phyloP scores from a whole-genome alignment of 257 asterid species.

The Asclepias syriaca region DNA sequence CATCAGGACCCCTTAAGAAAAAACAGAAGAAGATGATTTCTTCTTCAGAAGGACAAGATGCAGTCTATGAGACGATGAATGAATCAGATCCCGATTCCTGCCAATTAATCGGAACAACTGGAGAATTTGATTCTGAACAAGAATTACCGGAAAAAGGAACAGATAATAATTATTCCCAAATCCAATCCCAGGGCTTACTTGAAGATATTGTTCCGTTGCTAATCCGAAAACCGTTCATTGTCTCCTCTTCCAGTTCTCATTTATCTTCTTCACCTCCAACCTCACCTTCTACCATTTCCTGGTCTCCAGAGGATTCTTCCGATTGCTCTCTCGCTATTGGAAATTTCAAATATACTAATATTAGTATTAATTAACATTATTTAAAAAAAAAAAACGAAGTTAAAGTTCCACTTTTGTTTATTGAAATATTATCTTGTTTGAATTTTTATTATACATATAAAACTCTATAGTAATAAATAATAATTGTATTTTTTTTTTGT shows the following conservation, averaged over 20 bases:
- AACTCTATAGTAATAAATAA: too few relatives aligned
- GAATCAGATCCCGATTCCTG: constrained; percentile 6
- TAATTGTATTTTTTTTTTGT: background rate
- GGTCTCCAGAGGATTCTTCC: constrained; percentile 37
- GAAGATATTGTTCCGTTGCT: constrained; percentile 82
- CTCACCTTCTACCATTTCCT: constrained; percentile 47
- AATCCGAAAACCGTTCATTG: constrained; percentile 48
- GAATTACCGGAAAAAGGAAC: background rate
- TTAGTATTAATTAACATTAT: background rate
- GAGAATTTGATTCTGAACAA: constrained; percentile 13
- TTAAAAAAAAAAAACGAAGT: background rate
- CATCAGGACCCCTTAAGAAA: constrained; percentile 43
- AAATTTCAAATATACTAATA: background rate
- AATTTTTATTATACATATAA: too few relatives aligned
- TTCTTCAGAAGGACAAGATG: constrained; percentile 1
- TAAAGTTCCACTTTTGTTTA: background rate
- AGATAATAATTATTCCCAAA: background rate
- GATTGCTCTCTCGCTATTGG: constrained; percentile 10
- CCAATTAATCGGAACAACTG: constrained; percentile 7
- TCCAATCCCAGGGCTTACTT: constrained; percentile 58
- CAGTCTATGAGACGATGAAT: constrained; percentile 8
- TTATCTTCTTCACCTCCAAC: constrained; percentile 57
- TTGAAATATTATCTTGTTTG: background rate
- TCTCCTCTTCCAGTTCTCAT: constrained; percentile 29
- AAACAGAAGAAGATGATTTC: constrained; percentile 41